Evolutionary conservation across 2,329 filamentous ascomycete genomes (phyloP).

Genomic region (Penicillium sp.): DNA sequence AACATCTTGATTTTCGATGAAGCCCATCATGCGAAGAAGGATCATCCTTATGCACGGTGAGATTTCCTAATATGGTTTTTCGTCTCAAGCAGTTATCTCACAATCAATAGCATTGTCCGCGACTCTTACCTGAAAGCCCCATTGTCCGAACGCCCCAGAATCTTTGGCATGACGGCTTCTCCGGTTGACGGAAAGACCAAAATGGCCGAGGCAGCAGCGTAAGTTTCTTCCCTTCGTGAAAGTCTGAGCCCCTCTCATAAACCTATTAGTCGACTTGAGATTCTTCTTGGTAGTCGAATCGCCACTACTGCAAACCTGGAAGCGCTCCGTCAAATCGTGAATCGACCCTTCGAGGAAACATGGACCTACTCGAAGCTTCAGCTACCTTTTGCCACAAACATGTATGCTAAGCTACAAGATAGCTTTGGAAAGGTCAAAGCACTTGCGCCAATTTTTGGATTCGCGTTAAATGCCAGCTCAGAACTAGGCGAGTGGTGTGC

Average conservation of each 20-base stretch:
- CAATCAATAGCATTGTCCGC: conserved; percentile 69
- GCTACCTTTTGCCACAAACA: conserved; percentile 62
- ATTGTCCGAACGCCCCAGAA: conserved; percentile 63
- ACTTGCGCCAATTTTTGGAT: conserved; percentile 62
- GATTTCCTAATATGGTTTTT: conserved; percentile 3
- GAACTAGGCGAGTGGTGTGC: conserved; percentile 82
- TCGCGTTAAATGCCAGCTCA: conserved; percentile 62
- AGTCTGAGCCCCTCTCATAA: background rate
- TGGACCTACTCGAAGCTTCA: conserved; percentile 59
- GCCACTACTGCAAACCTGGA: conserved; percentile 70
- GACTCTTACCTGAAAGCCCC: conserved; percentile 71
- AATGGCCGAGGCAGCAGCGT: conserved; percentile 67
- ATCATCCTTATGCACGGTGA: conserved; percentile 79
- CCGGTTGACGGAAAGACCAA: conserved; percentile 84
- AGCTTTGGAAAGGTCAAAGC: conserved; percentile 56
- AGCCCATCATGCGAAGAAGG: conserved; percentile 93
- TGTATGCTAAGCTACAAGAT: conserved; percentile 62
- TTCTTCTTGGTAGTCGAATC: conserved; percentile 77
- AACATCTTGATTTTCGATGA: conserved; percentile 95
- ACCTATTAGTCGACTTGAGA: conserved; percentile 67
- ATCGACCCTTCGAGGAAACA: conserved; percentile 62
- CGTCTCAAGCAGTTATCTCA: background rate
- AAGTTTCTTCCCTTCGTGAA: conserved; percentile 19
- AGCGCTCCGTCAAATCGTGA: conserved; percentile 62
- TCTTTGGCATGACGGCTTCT: conserved; percentile 97